These are phyloP conservation scores for Trichoderma erinaceum DNA, from an alignment of 495 filamentous ascomycete genomes.

Conservation along the genomic window DNA sequence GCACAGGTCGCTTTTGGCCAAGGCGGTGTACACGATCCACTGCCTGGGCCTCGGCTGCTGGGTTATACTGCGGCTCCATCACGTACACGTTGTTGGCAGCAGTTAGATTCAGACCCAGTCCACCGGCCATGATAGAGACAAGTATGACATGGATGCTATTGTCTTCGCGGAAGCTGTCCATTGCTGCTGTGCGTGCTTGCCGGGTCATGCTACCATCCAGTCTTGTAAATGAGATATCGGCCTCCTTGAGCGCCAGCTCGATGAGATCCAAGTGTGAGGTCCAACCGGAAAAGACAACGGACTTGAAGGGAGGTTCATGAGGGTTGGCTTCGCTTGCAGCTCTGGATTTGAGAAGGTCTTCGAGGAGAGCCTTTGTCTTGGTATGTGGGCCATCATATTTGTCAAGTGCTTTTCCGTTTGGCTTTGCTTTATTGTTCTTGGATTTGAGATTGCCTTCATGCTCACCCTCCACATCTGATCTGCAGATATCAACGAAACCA, in stretches of 20 bases:
- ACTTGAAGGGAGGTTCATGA: conserved; percentile 66
- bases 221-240: conserved; percentile 62
- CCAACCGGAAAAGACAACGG: conserved; percentile 91
- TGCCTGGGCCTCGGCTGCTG: conserved; percentile 88
- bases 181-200: conserved; percentile 58
- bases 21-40: conserved; percentile 91
- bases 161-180: conserved; percentile 73
- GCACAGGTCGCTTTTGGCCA: conserved; percentile 79
- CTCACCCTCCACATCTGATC: conserved; percentile 54
- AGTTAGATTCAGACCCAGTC: conserved; percentile 87
- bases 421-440: conserved; percentile 31
- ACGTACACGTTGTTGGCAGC: conserved; percentile 80
- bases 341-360: conserved; percentile 55
- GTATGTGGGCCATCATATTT: conserved; percentile 81
- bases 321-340: conserved; percentile 53
- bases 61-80: conserved; percentile 98
- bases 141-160: conserved; percentile 68
- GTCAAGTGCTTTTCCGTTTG: conserved; percentile 50
- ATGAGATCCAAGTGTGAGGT: conserved; percentile 92
- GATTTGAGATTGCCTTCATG: conserved; percentile 42
- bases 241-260: conserved; percentile 68
- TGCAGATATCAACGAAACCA: conserved; percentile 59
- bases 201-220: conserved; percentile 86
- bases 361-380: conserved; percentile 75
- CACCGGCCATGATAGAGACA: conserved; percentile 87